Evolutionary conservation across 2,329 filamentous ascomycete genomes (phyloP), one percentile per base, ranked within the genome.

Genomic region (Penicillium sp.): DNA sequence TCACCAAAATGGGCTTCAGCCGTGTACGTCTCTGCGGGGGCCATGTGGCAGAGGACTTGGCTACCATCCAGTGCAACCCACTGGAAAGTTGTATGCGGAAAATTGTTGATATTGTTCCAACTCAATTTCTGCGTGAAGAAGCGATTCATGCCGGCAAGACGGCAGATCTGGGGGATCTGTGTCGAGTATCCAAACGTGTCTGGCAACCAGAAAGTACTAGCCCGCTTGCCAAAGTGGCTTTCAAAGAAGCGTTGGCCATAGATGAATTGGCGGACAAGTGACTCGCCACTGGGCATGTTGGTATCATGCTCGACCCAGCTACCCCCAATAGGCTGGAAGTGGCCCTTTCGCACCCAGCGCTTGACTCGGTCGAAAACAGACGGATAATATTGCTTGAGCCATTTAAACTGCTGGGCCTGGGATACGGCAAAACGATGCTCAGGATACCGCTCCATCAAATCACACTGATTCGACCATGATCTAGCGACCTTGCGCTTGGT

Each of bases 81-180:
- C 78, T 97, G 97, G 83, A 99, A 99, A 0, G 95, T 98, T 6
- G 95, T 98, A 74, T 98, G 95, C 0, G 95, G 95, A 80, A 98
- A 99, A 73, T 91, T 96, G 80, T 98, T 98, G 84, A 98, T 98
- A 76, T 98, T 98, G 82, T 98, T 98, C 95, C 95, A 99, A 82
- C 94, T 98, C 61, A 99, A 83, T 81, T 99, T 99, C 78, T 99
- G 95, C 0, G 95, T 99, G 72, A 99, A 90, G 82, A 99, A 99
- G 37, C 94, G 87, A 60, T 87, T 91, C 95, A 99, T 98, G 22
- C 93, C 94, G n/a, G 95, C 91, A 30, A 97, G 82, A 3, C 94
- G 90, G 74, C 93, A 98, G 45, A 99, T 82, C 73, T 99, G 95
- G 13, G 95, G 95, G 45, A 99, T 85, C 77, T 99, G 95, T 53